Base-by-base conservation (phyloP, 2,329 filamentous ascomycete genomes). In the Alternaria sp. region DNA sequence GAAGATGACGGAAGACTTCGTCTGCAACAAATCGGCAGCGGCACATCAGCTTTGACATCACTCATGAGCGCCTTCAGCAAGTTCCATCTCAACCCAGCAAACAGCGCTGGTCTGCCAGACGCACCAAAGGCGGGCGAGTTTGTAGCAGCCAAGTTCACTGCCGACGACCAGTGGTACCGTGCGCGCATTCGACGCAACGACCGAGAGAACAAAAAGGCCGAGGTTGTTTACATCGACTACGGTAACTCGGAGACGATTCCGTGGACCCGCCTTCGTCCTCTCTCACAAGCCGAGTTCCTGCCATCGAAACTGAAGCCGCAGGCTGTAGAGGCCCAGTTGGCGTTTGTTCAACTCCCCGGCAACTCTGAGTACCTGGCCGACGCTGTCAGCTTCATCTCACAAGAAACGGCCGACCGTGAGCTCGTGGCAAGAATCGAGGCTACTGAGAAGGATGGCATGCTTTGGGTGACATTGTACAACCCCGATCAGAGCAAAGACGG, bases 211-310 rank as follows among this genome's bases (percentile, higher is more conserved):
- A 92, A 85, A 84, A 88, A 91, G 69, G 90, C 93, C 24, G 95
- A 99, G 78, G 90, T 99, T 26, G 81, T 96, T 44, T 99, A 97
- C 80, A 87, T 99, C 62, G 95, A 99, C 81, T 99, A 96, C 78
- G 95, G 95, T 70, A 99, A 99, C 84, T 90, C 87, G 54, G 95
- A 99, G 80, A 90, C 88, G 73, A 84, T 96, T 56, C 86, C 93
- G 0, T 99, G 94, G 93, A 85, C 88, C 24, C 85, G 86, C 66
- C 87, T 99, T 41, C 90, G 95, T 28, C 84, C 92, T n/a, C 85
- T 99, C 48, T 86, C 88, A 50, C 88, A 92, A 73, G 79, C 86
- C 14, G 89, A 93, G 70, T 99, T 98, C 82, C 86, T 87, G 40
- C 81, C 86, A 4, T 68, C 70, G 29, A 93, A 90, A 78, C 87